Conservation (phyloP, 1,284 basidiomycete species). For the Ganoderma leucocontextum region DNA sequence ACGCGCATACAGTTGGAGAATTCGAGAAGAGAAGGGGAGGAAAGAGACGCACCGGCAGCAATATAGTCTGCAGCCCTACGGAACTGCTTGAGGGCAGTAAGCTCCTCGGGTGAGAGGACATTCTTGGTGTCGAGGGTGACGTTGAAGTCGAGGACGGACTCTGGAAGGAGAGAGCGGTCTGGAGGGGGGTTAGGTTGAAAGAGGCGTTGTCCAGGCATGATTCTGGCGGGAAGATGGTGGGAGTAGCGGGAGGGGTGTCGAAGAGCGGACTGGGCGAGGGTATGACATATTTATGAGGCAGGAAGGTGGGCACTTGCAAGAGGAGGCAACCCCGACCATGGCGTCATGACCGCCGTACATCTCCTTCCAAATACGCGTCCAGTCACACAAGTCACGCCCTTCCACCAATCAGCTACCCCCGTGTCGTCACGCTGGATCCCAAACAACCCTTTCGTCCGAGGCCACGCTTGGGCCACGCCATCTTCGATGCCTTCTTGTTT, state of each 20-base stretch:
- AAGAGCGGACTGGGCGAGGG: constrained; percentile 8
- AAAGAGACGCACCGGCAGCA: constrained; percentile 58
- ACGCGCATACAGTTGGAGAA: not conserved
- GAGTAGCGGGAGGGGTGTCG: constrained; percentile 11
- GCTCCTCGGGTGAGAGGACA: constrained; percentile 57
- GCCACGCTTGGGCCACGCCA: too few relatives aligned
- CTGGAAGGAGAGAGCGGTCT: constrained; percentile 66
- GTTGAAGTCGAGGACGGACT: constrained; percentile 54
- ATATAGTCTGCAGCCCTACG: constrained; percentile 71
- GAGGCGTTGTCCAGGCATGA: constrained; percentile 67
- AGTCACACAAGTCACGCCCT: constrained; percentile 20
- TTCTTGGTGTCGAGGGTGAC: constrained; percentile 52
- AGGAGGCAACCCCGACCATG: not conserved
- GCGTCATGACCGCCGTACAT: constrained; percentile 2
- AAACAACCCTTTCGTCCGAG: too few relatives aligned
- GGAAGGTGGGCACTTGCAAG: not conserved
- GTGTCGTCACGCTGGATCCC: not conserved
- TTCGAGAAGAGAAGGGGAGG: constrained; percentile 1
- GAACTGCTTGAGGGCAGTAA: constrained; percentile 60
- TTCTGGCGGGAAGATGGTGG: constrained; percentile 17
- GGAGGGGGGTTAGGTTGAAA: constrained; percentile 67
- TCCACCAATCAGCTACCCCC: constrained; percentile 17
- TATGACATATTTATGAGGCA: constrained; percentile 30
- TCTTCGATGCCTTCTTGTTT: too few relatives aligned
- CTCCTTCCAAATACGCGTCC: constrained; percentile 24